Base-by-base conservation (phyloP, 441 rosid species). In the Euphorbia corollata region DNA sequence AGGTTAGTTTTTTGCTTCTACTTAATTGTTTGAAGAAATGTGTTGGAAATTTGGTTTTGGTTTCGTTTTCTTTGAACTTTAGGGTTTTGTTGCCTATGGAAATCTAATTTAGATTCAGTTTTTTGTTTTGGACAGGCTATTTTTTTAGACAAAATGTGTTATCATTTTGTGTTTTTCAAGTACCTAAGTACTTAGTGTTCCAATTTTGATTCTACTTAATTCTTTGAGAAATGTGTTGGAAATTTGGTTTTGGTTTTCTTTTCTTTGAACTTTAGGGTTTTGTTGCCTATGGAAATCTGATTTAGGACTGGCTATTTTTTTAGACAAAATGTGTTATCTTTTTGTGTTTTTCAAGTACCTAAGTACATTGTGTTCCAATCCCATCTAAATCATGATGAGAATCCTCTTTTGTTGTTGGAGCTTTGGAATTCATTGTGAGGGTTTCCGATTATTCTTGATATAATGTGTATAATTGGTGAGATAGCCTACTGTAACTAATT, bases 1-100 rank as follows among this genome's bases (percentile, higher is more conserved):
- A 94, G 92, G 99, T 93, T 47, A 32, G 11, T 0, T 10, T 39
- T 0, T 60, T 8, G 6, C 13, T 73, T 47, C 51, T 63, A 30
- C 16, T 0, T 12, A 0, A 41, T 64, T 0, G 4, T 32, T 47
- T 43, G 67, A 15, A 68, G 24, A 50, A 34, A 0, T 8, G 5
- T 68, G 54, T 54, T 24, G 13, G 41, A 38, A 5, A 67, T 70
- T 67, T 59, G 16, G 62, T 32, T 67, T 51, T 30, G 30, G 34
- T 20, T 20, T 51, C 6, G 22, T 57, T 48, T 30, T 22, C 13
- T 18, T 43, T 43, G 53, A 62, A 16, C 55, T 24, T 64, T 59
- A 68, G 75, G 83, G 78, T 67, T 68, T 82, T 65, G 68, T 54
- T 4, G 62, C 39, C 45, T 70, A 48, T 48, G 64, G 64, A 60